phyloP scores from a whole-genome alignment of 306 rosid genomes.

The Notholithocarpus densiflorus region DNA sequence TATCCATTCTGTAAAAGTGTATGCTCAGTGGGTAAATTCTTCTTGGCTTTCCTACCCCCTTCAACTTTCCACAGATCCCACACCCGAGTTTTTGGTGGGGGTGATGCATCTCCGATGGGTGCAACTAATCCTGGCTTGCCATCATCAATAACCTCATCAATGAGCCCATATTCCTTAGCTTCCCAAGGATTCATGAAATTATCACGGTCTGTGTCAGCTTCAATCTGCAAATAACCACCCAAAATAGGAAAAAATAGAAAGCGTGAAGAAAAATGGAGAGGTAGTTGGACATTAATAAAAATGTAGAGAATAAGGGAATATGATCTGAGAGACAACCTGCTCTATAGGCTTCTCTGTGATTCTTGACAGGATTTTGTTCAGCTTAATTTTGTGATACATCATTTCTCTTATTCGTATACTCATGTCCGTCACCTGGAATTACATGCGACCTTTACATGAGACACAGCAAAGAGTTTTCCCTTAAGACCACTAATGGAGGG shows the following conservation, averaged over 20 bases:
- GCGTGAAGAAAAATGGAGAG: neutral
- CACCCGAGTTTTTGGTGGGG: constrained; percentile 71
- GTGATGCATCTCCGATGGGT: constrained; percentile 55
- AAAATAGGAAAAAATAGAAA: neutral
- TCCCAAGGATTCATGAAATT: constrained; percentile 93
- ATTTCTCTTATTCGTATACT: constrained; percentile 76
- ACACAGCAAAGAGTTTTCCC: neutral
- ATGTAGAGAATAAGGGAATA: constrained; percentile 1
- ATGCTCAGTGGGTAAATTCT: constrained; percentile 69
- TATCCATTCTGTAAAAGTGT: constrained; percentile 39
- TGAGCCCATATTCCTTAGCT: constrained; percentile 87
- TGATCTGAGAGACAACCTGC: constrained; percentile 49
- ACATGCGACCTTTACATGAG: constrained; percentile 5
- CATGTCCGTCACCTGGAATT: constrained; percentile 73
- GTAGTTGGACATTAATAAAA: neutral
- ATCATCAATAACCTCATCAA: constrained; percentile 82
- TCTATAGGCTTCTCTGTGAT: constrained; percentile 68
- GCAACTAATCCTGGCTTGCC: constrained; percentile 95
- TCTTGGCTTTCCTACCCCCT: constrained; percentile 49
- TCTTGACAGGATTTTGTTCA: constrained; percentile 84
- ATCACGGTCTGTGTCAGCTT: constrained; percentile 77
- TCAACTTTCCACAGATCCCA: constrained; percentile 60
- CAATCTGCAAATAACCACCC: constrained; percentile 53
- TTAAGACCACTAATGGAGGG: neutral
- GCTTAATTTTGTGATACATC: constrained; percentile 80